Conservation (phyloP, 2,329 filamentous ascomycete genomes). For the Exophiala alcalophila region DNA sequence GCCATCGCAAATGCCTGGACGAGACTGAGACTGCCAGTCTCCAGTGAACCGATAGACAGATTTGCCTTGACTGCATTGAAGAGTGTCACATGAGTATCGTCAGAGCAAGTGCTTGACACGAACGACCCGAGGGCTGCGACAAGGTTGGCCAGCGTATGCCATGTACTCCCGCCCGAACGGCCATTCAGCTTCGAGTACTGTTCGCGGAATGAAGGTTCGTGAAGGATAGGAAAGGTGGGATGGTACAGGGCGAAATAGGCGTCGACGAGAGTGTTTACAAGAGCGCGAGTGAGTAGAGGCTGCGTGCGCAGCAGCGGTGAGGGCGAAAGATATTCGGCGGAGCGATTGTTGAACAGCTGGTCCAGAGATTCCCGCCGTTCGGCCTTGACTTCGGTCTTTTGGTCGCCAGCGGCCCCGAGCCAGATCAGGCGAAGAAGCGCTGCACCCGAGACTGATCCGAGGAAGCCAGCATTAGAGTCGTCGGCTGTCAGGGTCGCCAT, state of each 20-base stretch:
- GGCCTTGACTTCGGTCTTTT: slow-evolving; percentile 2
- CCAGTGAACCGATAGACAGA: slow-evolving; percentile 40
- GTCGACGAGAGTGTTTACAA: slow-evolving; percentile 23
- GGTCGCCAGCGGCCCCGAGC: slow-evolving; percentile 10
- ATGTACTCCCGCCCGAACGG: slow-evolving; percentile 16
- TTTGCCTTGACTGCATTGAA: slow-evolving; percentile 46
- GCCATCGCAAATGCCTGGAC: slow-evolving; percentile 49
- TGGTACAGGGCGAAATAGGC: slow-evolving; percentile 59
- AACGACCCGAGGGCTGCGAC: slow-evolving; percentile 25
- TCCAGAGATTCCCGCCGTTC: slow-evolving; percentile 13
- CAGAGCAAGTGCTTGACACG: slow-evolving; percentile 17
- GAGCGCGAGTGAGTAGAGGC: slow-evolving; percentile 20
- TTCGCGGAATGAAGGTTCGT: slow-evolving; percentile 46
- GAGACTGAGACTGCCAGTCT: slow-evolving; percentile 49
- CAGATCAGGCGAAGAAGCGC: slow-evolving; percentile 26
- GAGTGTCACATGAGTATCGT: slow-evolving; percentile 40
- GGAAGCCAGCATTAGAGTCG: slow-evolving; percentile 25
- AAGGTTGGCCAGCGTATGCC: slow-evolving; percentile 22
- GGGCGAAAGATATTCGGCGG: slow-evolving; percentile 5
- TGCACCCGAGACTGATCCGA: slow-evolving; percentile 23
- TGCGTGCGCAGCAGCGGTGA: slow-evolving; percentile 17
- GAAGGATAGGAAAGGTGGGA: slow-evolving; percentile 55
- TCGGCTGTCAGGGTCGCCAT: slow-evolving; percentile 26
- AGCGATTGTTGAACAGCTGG: slow-evolving; percentile 15
- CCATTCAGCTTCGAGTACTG: slow-evolving; percentile 36